phyloP scores from a whole-genome alignment of 345 rosid species.

The Salix koriyanagi region DNA sequence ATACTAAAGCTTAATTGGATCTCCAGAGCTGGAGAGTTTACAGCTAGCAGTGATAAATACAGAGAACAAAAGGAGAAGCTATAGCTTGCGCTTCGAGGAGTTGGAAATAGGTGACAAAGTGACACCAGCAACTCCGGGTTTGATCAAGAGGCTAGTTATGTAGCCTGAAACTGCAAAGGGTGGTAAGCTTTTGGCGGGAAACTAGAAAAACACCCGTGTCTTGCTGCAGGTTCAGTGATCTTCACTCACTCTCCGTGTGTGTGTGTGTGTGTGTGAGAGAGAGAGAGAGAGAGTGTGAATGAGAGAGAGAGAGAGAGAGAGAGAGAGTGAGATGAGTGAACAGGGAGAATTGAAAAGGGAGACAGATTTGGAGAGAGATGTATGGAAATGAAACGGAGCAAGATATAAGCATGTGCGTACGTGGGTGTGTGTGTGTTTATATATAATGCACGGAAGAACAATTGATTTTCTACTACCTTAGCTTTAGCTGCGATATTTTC shows the following conservation, averaged over 20 bases:
- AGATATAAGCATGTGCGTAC: background rate
- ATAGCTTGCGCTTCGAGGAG: background rate
- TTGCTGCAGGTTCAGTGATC: background rate
- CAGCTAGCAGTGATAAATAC: background rate
- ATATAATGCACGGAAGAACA: background rate
- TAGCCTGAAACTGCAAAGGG: background rate
- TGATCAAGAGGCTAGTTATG: background rate
- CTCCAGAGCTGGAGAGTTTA: background rate
- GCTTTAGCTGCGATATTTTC: background rate
- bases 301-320: background rate
- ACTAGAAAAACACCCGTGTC: background rate
- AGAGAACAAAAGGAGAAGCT: background rate
- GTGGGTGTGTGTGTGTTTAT: background rate
- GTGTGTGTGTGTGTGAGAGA: background rate
- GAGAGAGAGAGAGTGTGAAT: background rate
- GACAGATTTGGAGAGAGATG: background rate
- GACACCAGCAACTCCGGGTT: background rate
- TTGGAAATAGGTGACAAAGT: background rate
- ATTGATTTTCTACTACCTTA: too few species aligned
- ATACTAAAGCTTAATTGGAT: background rate
- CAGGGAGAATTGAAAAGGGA: background rate
- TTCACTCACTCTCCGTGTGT: background rate
- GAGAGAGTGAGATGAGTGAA: too few species aligned
- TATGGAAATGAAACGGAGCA: background rate
- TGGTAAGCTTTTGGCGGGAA: background rate